phyloP scores from a whole-genome alignment of 2,329 filamentous ascomycete genomes.

The Paradendryphiella salina region DNA sequence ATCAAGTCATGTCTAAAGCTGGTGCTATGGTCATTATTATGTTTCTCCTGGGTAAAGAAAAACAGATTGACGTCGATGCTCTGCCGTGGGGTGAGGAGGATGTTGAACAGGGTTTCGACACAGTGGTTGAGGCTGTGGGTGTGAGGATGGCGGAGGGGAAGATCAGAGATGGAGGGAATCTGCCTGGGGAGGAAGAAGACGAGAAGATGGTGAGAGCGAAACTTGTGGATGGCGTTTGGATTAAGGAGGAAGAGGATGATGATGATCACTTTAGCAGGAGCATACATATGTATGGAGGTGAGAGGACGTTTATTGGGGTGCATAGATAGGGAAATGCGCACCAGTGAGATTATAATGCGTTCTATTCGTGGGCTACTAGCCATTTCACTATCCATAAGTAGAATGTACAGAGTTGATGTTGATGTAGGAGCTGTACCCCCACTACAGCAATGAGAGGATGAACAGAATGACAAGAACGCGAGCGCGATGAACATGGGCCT shows the following conservation, averaged over 20 bases:
- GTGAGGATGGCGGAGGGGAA: conserved; percentile 54
- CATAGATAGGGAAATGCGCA: conserved; percentile 16
- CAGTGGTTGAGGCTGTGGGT: conserved; percentile 72
- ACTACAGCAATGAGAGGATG: too few species aligned
- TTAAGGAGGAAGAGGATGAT: conserved; percentile 42
- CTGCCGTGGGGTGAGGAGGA: conserved; percentile 83
- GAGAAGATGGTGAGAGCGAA: conserved; percentile 49
- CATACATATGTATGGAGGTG: conserved; percentile 40
- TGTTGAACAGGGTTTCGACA: conserved; percentile 74
- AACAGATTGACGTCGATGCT: conserved; percentile 79
- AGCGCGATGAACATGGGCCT: neutral
- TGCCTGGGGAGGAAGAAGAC: conserved; percentile 49
- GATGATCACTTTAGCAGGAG: conserved; percentile 42
- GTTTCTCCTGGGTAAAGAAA: conserved; percentile 70
- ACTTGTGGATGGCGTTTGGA: conserved; percentile 49
- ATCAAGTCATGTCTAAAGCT: conserved; percentile 91
- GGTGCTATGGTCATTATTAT: conserved; percentile 81
- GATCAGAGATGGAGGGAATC: conserved; percentile 30
- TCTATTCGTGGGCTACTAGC: too few species aligned
- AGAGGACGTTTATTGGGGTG: conserved; percentile 43
- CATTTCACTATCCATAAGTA: too few species aligned
- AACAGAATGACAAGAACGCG: too few species aligned
- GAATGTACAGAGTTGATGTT: too few species aligned
- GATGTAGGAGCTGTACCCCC: too few species aligned
- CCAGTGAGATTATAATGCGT: too few species aligned